Conservation (phyloP, 148 eudicot species). For the Rhododendron molle region DNA sequence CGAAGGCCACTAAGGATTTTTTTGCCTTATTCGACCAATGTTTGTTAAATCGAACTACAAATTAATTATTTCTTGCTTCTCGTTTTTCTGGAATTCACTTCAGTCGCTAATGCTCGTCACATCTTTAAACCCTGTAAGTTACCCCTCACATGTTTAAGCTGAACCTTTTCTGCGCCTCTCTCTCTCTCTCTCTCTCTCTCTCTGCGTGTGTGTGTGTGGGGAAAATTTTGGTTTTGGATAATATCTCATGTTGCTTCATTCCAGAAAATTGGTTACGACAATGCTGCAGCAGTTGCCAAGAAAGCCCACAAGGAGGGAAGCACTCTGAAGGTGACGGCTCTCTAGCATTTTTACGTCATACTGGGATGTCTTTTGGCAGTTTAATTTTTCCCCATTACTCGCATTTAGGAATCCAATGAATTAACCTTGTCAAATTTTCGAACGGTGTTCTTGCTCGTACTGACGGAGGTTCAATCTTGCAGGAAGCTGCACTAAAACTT, state of each 20-base stretch:
- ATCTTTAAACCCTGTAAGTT: conserved; percentile 91
- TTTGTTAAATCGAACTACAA: conserved; percentile 9
- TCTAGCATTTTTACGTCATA: neutral
- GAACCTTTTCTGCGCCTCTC: neutral
- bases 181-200: no score
- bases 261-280: conserved; percentile 97
- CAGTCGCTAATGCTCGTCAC: conserved; percentile 99
- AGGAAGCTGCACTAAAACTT: conserved; percentile 87
- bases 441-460: neutral
- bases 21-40: neutral
- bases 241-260: conserved; percentile 11
- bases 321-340: conserved; percentile 58
- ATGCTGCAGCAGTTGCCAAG: conserved; percentile 94
- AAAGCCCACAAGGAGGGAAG: conserved; percentile 93
- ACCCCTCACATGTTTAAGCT: neutral
- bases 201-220: neutral
- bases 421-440: neutral
- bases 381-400: neutral
- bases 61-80: neutral
- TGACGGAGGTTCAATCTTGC: conserved; percentile 23
- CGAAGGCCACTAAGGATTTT: neutral
- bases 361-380: neutral
- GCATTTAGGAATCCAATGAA: neutral
- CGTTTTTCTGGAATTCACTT: conserved; percentile 13
- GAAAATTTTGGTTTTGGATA: neutral